These are phyloP conservation scores for Neonectria hederae DNA, from an alignment of 2,329 filamentous ascomycete species.

Conservation along the genomic window DNA sequence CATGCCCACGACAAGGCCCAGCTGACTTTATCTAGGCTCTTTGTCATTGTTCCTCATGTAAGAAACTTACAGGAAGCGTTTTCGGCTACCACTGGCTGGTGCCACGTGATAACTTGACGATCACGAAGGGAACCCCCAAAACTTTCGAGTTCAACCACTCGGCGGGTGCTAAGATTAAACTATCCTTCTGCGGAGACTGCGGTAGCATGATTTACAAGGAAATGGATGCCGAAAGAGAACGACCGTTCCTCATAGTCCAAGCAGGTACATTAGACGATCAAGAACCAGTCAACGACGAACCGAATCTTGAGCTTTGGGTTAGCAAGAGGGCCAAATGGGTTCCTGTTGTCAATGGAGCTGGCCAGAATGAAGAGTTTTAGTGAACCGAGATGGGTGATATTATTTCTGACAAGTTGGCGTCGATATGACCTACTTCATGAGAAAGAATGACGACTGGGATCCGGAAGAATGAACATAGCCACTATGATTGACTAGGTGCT, in stretches of 20 bases:
- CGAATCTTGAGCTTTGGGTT: background rate
- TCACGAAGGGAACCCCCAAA: background rate
- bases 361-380: background rate
- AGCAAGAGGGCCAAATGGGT: background rate
- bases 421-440: background rate
- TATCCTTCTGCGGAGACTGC: background rate
- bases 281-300: background rate
- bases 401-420: background rate
- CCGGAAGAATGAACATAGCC: background rate
- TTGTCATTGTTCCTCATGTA: background rate
- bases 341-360: background rate
- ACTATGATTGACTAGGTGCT: background rate
- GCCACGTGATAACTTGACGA: background rate
- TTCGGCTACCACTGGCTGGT: background rate
- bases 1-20: background rate
- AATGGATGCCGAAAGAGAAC: background rate
- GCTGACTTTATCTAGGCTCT: background rate
- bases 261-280: background rate
- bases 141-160: background rate
- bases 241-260: background rate
- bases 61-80: background rate
- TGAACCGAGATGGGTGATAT: background rate
- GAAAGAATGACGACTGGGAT: background rate
- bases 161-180: background rate
- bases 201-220: background rate